Conservation (phyloP, 228 moss, liverwort and hornwort species). For the Sphagnum magellanicum region DNA sequence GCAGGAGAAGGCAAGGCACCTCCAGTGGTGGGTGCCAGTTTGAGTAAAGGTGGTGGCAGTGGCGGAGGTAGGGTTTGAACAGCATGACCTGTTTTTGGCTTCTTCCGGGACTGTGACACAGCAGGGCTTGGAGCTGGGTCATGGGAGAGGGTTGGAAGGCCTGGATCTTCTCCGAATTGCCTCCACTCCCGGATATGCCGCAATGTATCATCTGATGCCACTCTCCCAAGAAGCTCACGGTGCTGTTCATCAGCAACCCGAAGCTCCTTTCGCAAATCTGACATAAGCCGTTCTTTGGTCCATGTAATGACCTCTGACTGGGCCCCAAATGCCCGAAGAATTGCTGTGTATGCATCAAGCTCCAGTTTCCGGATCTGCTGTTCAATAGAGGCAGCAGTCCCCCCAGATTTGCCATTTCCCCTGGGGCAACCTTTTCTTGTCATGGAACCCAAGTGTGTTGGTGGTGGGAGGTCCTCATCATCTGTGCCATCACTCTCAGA, state of each 20-base stretch:
- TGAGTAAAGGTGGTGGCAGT: conserved; percentile 36
- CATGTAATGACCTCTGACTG: conserved; percentile 53
- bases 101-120: conserved; percentile 77
- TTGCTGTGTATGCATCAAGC: conserved; percentile 55
- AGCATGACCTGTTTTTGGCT: conserved; percentile 42
- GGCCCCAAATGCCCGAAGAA: conserved; percentile 58
- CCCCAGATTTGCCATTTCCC: conserved; percentile 10
- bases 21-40: conserved; percentile 28
- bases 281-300: conserved; percentile 72
- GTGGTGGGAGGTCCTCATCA: conserved; percentile 3
- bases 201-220: conserved; percentile 46
- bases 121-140: conserved; percentile 75
- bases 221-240: conserved; percentile 62
- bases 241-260: conserved; percentile 83
- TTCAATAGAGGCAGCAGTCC: conserved; percentile 12
- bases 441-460: conserved; percentile 8
- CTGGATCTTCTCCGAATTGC: conserved; percentile 34
- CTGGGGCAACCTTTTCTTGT: conserved; percentile 14
- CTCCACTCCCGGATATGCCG: conserved; percentile 64
- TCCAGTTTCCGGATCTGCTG: conserved; percentile 51
- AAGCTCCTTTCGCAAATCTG: conserved; percentile 69
- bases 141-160: conserved; percentile 23
- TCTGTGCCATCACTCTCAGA: not conserved
- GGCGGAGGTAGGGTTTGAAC: conserved; percentile 34
- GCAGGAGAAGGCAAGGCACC: conserved; percentile 11